phyloP scores from a whole-genome alignment of 331 rosid genomes.

The Stylosanthes scabra region DNA sequence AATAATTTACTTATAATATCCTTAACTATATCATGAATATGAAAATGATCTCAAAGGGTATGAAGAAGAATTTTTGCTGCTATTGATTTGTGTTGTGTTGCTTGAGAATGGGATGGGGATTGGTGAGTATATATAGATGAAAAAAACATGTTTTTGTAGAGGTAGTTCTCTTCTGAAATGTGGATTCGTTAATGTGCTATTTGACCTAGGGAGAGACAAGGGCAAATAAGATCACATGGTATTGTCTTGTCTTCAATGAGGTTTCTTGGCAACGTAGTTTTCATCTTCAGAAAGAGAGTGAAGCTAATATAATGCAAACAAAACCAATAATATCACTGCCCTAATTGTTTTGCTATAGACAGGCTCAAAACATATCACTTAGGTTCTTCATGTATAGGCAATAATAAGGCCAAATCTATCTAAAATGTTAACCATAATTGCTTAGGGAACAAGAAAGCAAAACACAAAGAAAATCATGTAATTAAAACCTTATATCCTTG shows the following conservation, averaged over 20 bases:
- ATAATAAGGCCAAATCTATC: constrained; percentile 4
- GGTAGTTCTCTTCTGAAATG: too few relatives aligned
- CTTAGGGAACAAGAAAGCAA: neutral
- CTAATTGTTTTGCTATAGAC: neutral
- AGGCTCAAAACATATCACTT: neutral
- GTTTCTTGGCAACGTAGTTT: neutral
- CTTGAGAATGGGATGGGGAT: neutral
- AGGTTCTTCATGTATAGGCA: neutral
- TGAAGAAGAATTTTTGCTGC: too few relatives aligned
- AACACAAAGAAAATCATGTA: neutral
- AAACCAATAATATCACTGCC: neutral
- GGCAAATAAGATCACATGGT: constrained; percentile 43
- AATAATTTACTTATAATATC: too few relatives aligned
- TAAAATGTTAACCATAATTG: neutral
- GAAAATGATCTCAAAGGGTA: too few relatives aligned
- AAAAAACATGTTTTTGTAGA: too few relatives aligned
- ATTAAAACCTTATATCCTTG: neutral
- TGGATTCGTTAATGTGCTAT: too few relatives aligned
- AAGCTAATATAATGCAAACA: neutral
- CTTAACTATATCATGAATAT: too few relatives aligned
- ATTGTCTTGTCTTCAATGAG: constrained; percentile 18
- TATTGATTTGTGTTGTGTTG: too few relatives aligned
- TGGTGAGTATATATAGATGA: too few relatives aligned
- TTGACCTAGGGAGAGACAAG: neutral
- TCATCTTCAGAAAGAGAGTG: neutral